Conservation (phyloP, 768 basidiomycete genomes). For the Lactarius hengduanensis region DNA sequence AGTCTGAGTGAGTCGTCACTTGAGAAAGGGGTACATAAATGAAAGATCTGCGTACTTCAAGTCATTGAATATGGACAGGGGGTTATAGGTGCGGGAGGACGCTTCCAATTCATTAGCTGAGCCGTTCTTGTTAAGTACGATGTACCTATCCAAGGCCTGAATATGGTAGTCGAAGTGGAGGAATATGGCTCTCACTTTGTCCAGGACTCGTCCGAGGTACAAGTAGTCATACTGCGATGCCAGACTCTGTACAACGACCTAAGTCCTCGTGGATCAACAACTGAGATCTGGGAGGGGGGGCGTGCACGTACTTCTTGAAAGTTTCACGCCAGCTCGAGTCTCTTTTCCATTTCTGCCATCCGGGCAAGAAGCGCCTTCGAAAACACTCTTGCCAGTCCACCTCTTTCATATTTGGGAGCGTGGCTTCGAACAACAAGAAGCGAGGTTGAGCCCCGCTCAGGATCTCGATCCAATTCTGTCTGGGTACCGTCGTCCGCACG, state of each 20-base stretch:
- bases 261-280: slow-evolving; percentile 25
- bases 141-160: slow-evolving; percentile 48
- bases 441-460: slow-evolving; percentile 57
- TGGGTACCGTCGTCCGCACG: slow-evolving; percentile 61
- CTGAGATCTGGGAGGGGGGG: slow-evolving; percentile 7
- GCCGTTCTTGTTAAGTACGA: slow-evolving; percentile 73
- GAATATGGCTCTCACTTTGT: slow-evolving; percentile 53
- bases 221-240: slow-evolving; percentile 67
- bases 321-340: slow-evolving; percentile 61
- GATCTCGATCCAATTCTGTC: slow-evolving; percentile 80
- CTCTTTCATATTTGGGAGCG: slow-evolving; percentile 63
- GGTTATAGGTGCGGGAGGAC: slow-evolving; percentile 67
- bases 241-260: slow-evolving; percentile 64
- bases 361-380: slow-evolving; percentile 65
- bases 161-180: slow-evolving; percentile 3
- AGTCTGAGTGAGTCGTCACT: slow-evolving; percentile 41
- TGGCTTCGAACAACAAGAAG: slow-evolving; percentile 66
- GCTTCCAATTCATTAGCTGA: slow-evolving; percentile 68
- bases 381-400: slow-evolving; percentile 78
- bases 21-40: slow-evolving; percentile 1
- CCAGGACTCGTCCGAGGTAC: slow-evolving; percentile 80
- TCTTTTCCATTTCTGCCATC: slow-evolving; percentile 72
- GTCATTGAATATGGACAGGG: slow-evolving; percentile 65
- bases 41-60: slow-evolving; percentile 57
- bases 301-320: slow-evolving; percentile 57